Percentiles rank a stretch among this genome's conserved stretches.
Evolutionary conservation across 441 rosid species (phyloP).

Genomic region (Euphorbia schlechtendalii): DNA sequence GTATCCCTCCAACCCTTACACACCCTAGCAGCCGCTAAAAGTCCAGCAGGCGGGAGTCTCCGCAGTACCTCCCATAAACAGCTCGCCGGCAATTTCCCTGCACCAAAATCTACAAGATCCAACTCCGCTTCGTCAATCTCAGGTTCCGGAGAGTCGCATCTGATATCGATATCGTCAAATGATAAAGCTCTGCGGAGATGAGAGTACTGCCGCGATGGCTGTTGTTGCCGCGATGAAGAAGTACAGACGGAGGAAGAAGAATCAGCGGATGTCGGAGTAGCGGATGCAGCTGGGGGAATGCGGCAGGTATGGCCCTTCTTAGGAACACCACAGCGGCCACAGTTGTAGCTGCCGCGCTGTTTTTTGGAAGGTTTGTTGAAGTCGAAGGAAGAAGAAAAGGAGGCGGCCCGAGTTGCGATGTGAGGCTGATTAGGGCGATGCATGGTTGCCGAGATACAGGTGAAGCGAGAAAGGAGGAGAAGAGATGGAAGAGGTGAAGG

Average conservation of each 20-base stretch:
- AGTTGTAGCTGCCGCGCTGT: constrained; percentile 84
- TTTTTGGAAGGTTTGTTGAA: constrained; percentile 35
- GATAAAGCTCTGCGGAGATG: constrained; percentile 66
- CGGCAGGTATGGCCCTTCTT: constrained; percentile 81
- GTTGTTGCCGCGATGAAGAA: constrained; percentile 21
- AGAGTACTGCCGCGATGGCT: constrained; percentile 32
- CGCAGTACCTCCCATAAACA: constrained; percentile 74
- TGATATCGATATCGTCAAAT: constrained; percentile 59
- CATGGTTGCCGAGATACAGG: constrained; percentile 10
- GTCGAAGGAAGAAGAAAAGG: constrained; percentile 31
- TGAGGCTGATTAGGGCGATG: constrained; percentile 34
- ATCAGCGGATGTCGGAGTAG: constrained; percentile 28
- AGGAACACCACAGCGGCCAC: constrained; percentile 91
- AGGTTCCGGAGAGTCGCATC: constrained; percentile 37
- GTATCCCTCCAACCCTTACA: constrained; percentile 88
- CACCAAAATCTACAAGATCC: constrained; percentile 31
- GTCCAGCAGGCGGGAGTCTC: constrained; percentile 62
- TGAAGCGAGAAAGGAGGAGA: not conserved
- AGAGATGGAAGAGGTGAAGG: not conserved
- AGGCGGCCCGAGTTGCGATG: constrained; percentile 33
- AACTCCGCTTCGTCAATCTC: constrained; percentile 28
- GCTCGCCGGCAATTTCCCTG: constrained; percentile 44
- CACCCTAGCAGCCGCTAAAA: constrained; percentile 66
- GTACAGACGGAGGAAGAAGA: constrained; percentile 47
- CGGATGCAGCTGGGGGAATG: constrained; percentile 22